These are phyloP conservation scores for Iberis pinnata DNA, from an alignment of 345 rosid genomes.

Conservation along the genomic window DNA sequence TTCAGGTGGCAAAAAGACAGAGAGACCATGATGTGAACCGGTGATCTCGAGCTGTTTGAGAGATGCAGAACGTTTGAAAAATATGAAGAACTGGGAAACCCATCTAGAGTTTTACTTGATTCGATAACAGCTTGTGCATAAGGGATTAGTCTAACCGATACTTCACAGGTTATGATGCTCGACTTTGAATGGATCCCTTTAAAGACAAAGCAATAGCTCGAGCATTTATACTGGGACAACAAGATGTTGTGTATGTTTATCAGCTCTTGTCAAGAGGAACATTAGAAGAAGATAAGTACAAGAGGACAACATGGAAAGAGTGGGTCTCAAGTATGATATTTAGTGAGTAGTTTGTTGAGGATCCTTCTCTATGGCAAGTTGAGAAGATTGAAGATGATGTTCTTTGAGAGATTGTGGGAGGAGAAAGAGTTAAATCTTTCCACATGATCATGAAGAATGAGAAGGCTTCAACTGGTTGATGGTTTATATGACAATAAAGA, in stretches of 20 bases:
- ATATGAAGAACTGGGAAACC: conserved; percentile 63
- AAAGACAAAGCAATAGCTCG: conserved; percentile 94
- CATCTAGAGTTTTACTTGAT: conserved; percentile 63
- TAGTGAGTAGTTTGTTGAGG: conserved; percentile 86
- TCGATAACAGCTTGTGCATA: conserved; percentile 96
- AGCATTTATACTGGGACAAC: conserved; percentile 91
- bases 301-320: conserved; percentile 93
- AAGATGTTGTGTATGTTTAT: conserved; percentile 81
- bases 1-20: conserved; percentile 67
- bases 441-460: conserved; percentile 96
- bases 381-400: conserved; percentile 88
- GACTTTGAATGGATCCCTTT: conserved; percentile 96
- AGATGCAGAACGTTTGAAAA: conserved; percentile 72
- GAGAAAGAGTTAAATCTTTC: conserved; percentile 74
- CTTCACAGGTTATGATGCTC: conserved; percentile 73
- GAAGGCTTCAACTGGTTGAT: conserved; percentile 77
- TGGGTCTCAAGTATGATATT: conserved; percentile 97
- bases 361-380: conserved; percentile 83
- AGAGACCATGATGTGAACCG: conserved; percentile 73
- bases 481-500: no score
- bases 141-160: conserved; percentile 94
- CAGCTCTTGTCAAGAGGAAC: conserved; percentile 78
- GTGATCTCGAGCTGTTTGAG: conserved; percentile 83
- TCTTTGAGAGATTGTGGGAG: conserved; percentile 77
- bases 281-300: conserved; percentile 79